These are phyloP conservation scores for Colletotrichum liaoningense DNA, from an alignment of 2,329 filamentous ascomycete species.

Conservation along the genomic window DNA sequence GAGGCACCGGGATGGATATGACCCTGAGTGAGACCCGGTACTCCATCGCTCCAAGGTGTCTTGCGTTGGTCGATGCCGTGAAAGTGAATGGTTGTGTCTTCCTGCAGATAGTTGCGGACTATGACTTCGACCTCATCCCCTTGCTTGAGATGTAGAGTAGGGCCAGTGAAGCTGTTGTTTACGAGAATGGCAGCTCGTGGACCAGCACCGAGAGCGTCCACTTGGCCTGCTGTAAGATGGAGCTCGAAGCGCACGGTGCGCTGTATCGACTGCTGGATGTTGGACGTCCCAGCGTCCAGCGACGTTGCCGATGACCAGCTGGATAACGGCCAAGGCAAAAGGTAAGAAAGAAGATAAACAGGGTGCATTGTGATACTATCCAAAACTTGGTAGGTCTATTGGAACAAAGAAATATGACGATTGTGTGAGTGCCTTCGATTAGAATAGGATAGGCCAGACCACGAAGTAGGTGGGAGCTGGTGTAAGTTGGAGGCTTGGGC, in stretches of 20 bases:
- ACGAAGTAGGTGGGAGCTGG: too few relatives aligned
- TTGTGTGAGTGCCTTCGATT: too few relatives aligned
- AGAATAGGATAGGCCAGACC: too few relatives aligned
- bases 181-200: conserved; percentile 4
- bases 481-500: too few relatives aligned
- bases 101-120: conserved; percentile 43
- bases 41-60: conserved; percentile 58
- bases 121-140: conserved; percentile 36
- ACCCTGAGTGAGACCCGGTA: conserved; percentile 55
- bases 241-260: not conserved
- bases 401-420: too few relatives aligned
- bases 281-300: not conserved
- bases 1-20: conserved; percentile 48
- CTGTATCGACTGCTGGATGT: not conserved
- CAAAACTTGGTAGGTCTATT: too few relatives aligned
- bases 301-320: not conserved
- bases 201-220: conserved; percentile 3
- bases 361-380: too few relatives aligned
- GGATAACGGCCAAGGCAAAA: not conserved
- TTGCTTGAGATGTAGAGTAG: conserved; percentile 26
- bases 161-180: conserved; percentile 36
- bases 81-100: conserved; percentile 45
- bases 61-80: conserved; percentile 37
- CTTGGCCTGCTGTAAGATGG: not conserved
- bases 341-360: too few relatives aligned